A percentile compares a stretch with the other conserved stretches of the same genome.
phyloP scores from a whole-genome alignment of 1,284 basidiomycete species.

The Clitocybe nebularis region DNA sequence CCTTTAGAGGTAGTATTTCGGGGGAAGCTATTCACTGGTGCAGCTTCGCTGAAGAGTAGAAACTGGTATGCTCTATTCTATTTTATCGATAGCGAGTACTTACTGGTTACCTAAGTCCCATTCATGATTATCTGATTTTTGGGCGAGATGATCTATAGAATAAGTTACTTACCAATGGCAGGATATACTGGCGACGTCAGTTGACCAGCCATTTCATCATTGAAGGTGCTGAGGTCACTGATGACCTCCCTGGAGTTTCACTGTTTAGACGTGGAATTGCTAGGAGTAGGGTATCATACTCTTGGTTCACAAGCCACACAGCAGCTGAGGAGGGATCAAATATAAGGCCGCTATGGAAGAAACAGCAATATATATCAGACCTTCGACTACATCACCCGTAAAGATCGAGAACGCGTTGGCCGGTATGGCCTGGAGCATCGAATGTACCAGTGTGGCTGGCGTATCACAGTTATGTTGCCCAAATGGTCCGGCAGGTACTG shows the following conservation, averaged over 20 bases:
- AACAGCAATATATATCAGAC: conserved; percentile 22
- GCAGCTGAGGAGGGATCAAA: conserved; percentile 30
- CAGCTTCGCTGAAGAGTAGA: conserved; percentile 42
- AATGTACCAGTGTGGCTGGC: conserved; percentile 41
- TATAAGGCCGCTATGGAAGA: background rate
- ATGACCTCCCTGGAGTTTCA: conserved; percentile 37
- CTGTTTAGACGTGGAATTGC: no score
- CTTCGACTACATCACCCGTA: conserved; percentile 61
- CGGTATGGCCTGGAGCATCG: conserved; percentile 43
- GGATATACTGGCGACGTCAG: conserved; percentile 40
- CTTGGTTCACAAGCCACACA: conserved; percentile 41
- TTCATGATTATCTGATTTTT: no score
- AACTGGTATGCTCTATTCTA: no score
- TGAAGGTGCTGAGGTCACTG: conserved; percentile 38
- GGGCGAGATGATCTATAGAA: no score
- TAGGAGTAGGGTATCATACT: conserved; percentile 23
- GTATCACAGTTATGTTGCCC: conserved; percentile 50
- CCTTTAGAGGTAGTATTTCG: conserved; percentile 34
- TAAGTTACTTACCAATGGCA: conserved; percentile 36
- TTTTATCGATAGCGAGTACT: no score
- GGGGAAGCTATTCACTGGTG: conserved; percentile 47
- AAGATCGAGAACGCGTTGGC: conserved; percentile 50
- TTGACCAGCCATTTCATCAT: conserved; percentile 36
- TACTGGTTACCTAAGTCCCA: conserved; percentile 55
- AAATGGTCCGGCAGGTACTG: conserved; percentile 39